Evolutionary conservation across 2,329 filamentous ascomycete genomes (phyloP), one percentile per base, ranked within the genome.

Genomic region (Zasmidium angulare): DNA sequence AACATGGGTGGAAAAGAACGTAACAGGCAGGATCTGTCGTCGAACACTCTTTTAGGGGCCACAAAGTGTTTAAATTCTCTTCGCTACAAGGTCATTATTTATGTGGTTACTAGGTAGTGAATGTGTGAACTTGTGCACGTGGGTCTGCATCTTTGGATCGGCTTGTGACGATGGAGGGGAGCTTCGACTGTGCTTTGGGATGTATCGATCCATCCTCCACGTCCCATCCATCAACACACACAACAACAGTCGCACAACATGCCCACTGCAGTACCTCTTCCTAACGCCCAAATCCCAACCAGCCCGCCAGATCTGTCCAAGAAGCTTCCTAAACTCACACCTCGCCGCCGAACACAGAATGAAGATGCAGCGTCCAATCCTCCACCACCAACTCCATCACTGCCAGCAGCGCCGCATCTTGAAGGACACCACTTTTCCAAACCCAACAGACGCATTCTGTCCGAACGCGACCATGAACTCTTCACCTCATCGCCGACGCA

Each of bases 371-470:
- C 68, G 2, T 64, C 70, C 26, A 73, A 71, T 51, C 88, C 91
- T 62, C 81, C 89, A 49, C 93, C 93, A 60, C 81, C 84, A 66
- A 96, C 93, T 24, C 92, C 92, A 50, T 72, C 81, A 43, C 82
- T 97, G 9, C 86, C 91, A 31, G 75, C 85, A 50, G 87, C 88
- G 19, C 87, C 89, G 60, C 55, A 63, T 24, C 65, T 82, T 86
- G 62, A 79, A 82, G 46, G 81, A 83, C 54, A 81, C 77, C 49
- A 80, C 87, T 71, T 77, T 75, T 4, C 96, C 59, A 79, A 78
- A 4, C 95, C 95, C 0, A 84, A 82, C 12, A 84, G 93, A 61
- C 85, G 93, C 9, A 98, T 99, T 54, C 79, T 99, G 12, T 93
- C 92, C 2, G 81, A 81, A 1, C 79, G 84, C 51, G 95, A 99